Base-by-base conservation (phyloP, 2,329 filamentous ascomycete species). In the Scytalidium lignicola region DNA sequence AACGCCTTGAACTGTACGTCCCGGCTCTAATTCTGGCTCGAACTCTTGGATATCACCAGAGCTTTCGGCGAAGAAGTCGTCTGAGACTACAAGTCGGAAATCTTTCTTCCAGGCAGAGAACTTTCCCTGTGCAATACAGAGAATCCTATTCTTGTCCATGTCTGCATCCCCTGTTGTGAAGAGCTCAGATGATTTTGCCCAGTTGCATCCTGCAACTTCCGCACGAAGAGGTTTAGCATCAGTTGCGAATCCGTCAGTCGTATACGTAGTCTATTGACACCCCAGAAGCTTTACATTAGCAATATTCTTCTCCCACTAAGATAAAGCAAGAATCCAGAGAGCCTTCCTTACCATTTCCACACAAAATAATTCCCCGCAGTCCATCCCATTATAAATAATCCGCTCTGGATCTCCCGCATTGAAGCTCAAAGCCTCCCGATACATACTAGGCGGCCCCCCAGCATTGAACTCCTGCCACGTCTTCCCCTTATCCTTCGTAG, bases 341-440 rank as follows among this genome's bases (percentile, higher is more conserved):
- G 41, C 43, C 10, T 46, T 39, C 50, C 62, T 55, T 56, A 67
- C 72, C 51, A 78, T 69, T 62, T 85, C 80, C 52, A 78, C 72
- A 66, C 86, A 90, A 60, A 80, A 78, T 21, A 80, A 73, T 41
- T 79, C 74, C 17, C 76, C 69, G 64, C 87, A 91, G 53, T 83
- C 74, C 74, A 85, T 81, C 63, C 83, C 82, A 65, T 91, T 86
- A 71, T 93, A 90, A 53, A 99, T 80, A 55, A 97, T 87, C 70
- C 88, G 89, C 62, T 92, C 81, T 19, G 86, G 82, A 66, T 99
- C 89, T 55, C 71, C 75, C 48, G 89, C 90, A 68, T 97, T 90
- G 70, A 96, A 99, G 57, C 74, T 75, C 56, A 97, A 74, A 29
- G 80, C 66, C 55, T 62, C 57, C 52, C 75, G 70, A 58, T 76